A percentile compares a stretch with the other conserved stretches of the same genome.
phyloP scores from a whole-genome alignment of 2,329 filamentous ascomycete genomes.

The Calonectria pseudoturangicola region DNA sequence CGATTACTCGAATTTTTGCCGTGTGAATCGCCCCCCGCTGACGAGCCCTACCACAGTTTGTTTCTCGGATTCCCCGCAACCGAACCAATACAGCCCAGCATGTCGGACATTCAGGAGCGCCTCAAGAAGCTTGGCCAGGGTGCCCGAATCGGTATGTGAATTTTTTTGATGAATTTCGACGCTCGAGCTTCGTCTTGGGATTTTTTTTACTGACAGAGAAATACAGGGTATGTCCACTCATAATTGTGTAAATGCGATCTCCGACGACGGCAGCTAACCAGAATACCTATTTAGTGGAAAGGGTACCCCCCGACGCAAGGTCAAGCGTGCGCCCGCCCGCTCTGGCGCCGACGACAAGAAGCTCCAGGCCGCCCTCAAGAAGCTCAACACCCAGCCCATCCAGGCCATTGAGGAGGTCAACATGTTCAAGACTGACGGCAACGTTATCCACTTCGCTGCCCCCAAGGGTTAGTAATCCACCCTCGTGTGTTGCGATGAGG shows the following conservation, averaged over 20 bases:
- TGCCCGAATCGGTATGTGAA: conserved; percentile 80
- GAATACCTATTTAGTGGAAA: conserved; percentile 80
- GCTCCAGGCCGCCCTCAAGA: conserved; percentile 97
- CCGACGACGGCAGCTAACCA: conserved; percentile 55
- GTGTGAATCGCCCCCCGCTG: conserved; percentile 52
- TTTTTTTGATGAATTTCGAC: conserved; percentile 35
- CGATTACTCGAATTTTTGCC: conserved; percentile 47
- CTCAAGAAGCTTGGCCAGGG: conserved; percentile 74
- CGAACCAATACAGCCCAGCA: conserved; percentile 61
- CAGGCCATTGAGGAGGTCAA: conserved; percentile 99
- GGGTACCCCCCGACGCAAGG: conserved; percentile 97
- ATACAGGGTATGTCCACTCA: conserved; percentile 61
- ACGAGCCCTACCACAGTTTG: conserved; percentile 55
- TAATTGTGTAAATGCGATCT: conserved; percentile 38
- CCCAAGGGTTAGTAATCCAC: conserved; percentile 86
- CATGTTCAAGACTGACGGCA: conserved; percentile 99
- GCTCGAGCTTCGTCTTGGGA: neutral
- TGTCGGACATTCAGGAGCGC: conserved; percentile 75
- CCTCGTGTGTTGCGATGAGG: conserved; percentile 39
- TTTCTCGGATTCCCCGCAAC: conserved; percentile 57
- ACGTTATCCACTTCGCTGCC: conserved; percentile 99
- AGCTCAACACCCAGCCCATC: conserved; percentile 99
- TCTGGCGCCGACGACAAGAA: conserved; percentile 99
- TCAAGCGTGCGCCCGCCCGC: conserved; percentile 97
- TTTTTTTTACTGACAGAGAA: conserved; percentile 42